A percentile compares a stretch with the other conserved stretches of the same genome.
Evolutionary conservation across 106 monocot species (phyloP).

Genomic region (Acorus gramineus): DNA sequence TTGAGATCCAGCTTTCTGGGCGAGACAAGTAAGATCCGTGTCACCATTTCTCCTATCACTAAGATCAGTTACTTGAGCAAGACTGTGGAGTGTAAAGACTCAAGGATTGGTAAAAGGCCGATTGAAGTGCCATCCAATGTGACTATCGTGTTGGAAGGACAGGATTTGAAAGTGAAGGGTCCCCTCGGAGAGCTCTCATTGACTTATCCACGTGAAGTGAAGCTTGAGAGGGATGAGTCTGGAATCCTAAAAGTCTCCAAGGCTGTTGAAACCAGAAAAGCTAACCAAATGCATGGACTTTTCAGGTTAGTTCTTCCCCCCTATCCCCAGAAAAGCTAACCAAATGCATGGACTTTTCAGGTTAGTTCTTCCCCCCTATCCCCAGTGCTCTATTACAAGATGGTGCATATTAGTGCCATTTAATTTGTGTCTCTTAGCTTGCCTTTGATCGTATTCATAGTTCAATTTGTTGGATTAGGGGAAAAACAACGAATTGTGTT

Average conservation of each 20-base stretch:
- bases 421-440: too few species aligned
- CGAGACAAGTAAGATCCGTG: conserved; percentile 31
- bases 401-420: too few species aligned
- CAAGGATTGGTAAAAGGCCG: conserved; percentile 80
- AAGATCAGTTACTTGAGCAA: conserved; percentile 29
- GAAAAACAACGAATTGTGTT: neutral
- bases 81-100: conserved; percentile 82
- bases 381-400: too few species aligned
- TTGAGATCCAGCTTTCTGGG: conserved; percentile 60
- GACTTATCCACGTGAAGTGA: conserved; percentile 69
- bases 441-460: neutral
- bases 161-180: conserved; percentile 83
- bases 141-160: conserved; percentile 51
- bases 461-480: neutral
- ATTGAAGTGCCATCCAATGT: conserved; percentile 84
- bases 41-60: conserved; percentile 13
- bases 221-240: conserved; percentile 53
- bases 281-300: conserved; percentile 93
- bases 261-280: conserved; percentile 69
- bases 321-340: neutral
- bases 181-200: conserved; percentile 74
- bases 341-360: conserved; percentile 98
- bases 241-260: conserved; percentile 64
- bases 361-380: conserved; percentile 14
- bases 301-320: conserved; percentile 47